Base-by-base conservation (phyloP, 2,329 filamentous ascomycete genomes). In the Botrytis aclada region DNA sequence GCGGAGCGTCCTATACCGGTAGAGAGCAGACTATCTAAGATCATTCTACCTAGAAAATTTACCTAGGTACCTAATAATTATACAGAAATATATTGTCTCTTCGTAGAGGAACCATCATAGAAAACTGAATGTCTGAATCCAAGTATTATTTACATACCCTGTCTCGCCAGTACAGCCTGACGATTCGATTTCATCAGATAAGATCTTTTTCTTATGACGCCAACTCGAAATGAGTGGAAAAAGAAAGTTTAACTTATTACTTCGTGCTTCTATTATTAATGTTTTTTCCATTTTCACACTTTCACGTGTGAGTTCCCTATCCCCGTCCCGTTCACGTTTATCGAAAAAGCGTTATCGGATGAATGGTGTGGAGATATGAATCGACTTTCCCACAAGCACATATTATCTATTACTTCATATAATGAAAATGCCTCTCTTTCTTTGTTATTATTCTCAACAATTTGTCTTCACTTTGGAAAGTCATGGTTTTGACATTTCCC, bases 321-420 rank as follows among this genome's bases (percentile, higher is more conserved):
- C 47, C 47, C 47, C 10, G 25, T 54, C 47, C 47, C 10, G 25
- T 54, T 54, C 47, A 25, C 47, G 25, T 54, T 54, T 69, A 72
- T 67, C 62, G 63, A 32, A 64, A 64, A 16, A 72, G 47, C 70
- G 70, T 56, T 60, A 69, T 72, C 70, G 58, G 65, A 56, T 56
- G 37, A 63, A n/a, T 22, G 16, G 56, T 60, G 71, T 54, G 71
- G 71, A 72, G 64, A 62, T 37, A 41, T 54, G 47, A 64, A 32
- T 70, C 25, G 47, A 51, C 47, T 22, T 54, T 69, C 51, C n/a
- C 51, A 60, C 39, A 43, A 45, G 39, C 39, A 62, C 34, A 39
- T 39, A 62, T 62, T 62, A 62, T 39, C 56, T 39, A 37, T 16
- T 62, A 62, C 60, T 62, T 39, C 10, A 41, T 41, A 41, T 41